Evolutionary conservation across 108 stramenopile species (phyloP).

Genomic region (Cylindrotheca fusiformis): DNA sequence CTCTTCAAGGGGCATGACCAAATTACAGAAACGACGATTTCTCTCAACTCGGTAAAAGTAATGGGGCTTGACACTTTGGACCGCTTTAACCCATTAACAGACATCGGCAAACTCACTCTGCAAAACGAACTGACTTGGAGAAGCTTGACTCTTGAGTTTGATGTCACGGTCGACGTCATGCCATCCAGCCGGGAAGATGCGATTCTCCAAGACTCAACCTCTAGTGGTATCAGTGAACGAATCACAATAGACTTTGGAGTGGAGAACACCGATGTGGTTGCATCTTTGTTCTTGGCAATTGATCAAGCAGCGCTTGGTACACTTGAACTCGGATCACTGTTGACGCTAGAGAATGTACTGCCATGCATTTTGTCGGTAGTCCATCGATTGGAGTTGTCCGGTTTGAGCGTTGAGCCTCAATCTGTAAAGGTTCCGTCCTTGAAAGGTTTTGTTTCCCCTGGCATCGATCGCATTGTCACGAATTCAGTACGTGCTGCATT

Average conservation of each 20-base stretch:
- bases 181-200: slow-evolving; percentile 39
- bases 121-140: slow-evolving; percentile 57
- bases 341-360: slow-evolving; percentile 43
- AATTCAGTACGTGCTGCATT: slow-evolving; percentile 40
- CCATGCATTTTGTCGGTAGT: slow-evolving; percentile 48
- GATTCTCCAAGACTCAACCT: slow-evolving; percentile 28
- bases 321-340: slow-evolving; percentile 51
- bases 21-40: slow-evolving; percentile 60
- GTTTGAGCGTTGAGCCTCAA: slow-evolving; percentile 25
- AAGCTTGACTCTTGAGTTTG: slow-evolving; percentile 49
- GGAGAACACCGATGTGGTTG: slow-evolving; percentile 41
- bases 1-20: slow-evolving; percentile 59
- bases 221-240: slow-evolving; percentile 37
- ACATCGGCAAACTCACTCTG: slow-evolving; percentile 59
- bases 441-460: slow-evolving; percentile 56
- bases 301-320: slow-evolving; percentile 48
- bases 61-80: slow-evolving; percentile 59
- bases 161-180: slow-evolving; percentile 34
- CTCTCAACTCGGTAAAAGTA: slow-evolving; percentile 41
- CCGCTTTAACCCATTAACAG: slow-evolving; percentile 48
- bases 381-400: slow-evolving; percentile 35
- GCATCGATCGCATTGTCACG: slow-evolving; percentile 51
- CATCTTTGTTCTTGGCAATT: slow-evolving; percentile 52
- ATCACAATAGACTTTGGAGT: slow-evolving; percentile 41
- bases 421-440: slow-evolving; percentile 36